Conservation (phyloP, 2,329 filamentous ascomycete species). For the Talaromyces sp. region DNA sequence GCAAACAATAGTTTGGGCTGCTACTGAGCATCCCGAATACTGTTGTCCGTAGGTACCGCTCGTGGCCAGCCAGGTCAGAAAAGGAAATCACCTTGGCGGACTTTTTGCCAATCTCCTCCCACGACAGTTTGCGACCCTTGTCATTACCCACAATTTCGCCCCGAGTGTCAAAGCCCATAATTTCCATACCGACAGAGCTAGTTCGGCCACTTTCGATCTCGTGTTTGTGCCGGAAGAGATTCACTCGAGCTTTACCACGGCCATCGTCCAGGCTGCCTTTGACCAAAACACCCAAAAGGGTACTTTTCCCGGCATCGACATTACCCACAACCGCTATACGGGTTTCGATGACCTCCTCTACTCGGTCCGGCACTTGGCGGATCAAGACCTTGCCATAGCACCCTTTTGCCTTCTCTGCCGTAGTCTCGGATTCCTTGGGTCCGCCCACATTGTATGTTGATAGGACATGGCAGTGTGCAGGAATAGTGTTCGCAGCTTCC, state of each 20-base stretch:
- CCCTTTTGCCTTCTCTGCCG: constrained; percentile 62
- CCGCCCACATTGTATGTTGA: constrained; percentile 89
- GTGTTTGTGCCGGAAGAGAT: constrained; percentile 95
- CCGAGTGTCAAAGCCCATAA: constrained; percentile 89
- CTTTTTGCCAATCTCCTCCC: constrained; percentile 95
- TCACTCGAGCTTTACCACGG: constrained; percentile 85
- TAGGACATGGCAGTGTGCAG: constrained; percentile 74
- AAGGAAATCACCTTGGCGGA: constrained; percentile 96
- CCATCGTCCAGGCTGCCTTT: constrained; percentile 95
- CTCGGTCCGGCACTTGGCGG: constrained; percentile 64
- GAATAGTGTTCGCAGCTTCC: constrained; percentile 58
- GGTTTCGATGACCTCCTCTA: constrained; percentile 91
- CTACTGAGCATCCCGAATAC: constrained; percentile 92
- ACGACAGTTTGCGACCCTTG: constrained; percentile 81
- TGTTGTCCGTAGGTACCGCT: constrained; percentile 89
- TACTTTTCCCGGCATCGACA: constrained; percentile 95
- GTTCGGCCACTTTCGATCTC: constrained; percentile 94
- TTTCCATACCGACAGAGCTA: constrained; percentile 97
- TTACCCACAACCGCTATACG: constrained; percentile 96
- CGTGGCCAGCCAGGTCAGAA: constrained; percentile 90
- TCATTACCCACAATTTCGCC: constrained; percentile 79
- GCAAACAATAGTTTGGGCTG: constrained; percentile 92
- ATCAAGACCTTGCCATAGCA: constrained; percentile 84
- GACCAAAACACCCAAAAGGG: constrained; percentile 89
- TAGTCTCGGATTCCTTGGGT: constrained; percentile 62